Conservation (phyloP, 2,329 filamentous ascomycete species). For the Nemania sp. region DNA sequence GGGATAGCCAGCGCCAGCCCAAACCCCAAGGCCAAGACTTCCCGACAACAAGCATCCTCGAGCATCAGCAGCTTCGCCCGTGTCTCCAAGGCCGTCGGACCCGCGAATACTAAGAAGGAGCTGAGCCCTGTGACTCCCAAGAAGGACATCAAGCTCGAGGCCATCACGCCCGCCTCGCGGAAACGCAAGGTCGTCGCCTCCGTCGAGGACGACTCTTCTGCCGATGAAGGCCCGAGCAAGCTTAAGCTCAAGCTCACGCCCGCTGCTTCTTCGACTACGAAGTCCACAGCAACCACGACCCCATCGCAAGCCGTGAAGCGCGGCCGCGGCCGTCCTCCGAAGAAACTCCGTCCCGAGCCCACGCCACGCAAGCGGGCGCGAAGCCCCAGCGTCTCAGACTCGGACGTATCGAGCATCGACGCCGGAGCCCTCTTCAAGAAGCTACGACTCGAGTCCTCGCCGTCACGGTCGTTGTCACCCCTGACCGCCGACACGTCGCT, state of each 20-base stretch:
- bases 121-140: slow-evolving; percentile 35
- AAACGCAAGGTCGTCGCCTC: slow-evolving; percentile 42
- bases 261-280: slow-evolving; percentile 18
- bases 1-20: slow-evolving; percentile 21
- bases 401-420: slow-evolving; percentile 40
- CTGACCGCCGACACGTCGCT: slow-evolving; percentile 46
- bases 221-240: slow-evolving; percentile 37
- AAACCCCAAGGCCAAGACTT: slow-evolving; percentile 33
- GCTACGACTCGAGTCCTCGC: slow-evolving; percentile 46
- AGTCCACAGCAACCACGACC: slow-evolving; percentile 2
- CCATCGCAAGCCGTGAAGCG: slow-evolving; percentile 32
- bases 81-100: slow-evolving; percentile 49
- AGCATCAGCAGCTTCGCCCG: slow-evolving; percentile 52
- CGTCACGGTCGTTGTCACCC: slow-evolving; percentile 41
- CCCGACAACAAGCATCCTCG: slow-evolving; percentile 39
- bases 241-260: background rate
- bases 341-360: slow-evolving; percentile 35
- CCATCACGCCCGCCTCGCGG: slow-evolving; percentile 43
- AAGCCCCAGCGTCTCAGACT: slow-evolving; percentile 41
- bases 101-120: slow-evolving; percentile 44
- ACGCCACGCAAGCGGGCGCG: slow-evolving; percentile 38
- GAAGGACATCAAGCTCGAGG: slow-evolving; percentile 51
- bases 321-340: slow-evolving; percentile 37
- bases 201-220: slow-evolving; percentile 40
- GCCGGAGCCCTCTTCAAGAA: slow-evolving; percentile 47